Percentiles rank a stretch among this genome's conserved stretches.
These are phyloP conservation scores for Botrytis fabae DNA, from an alignment of 2,329 filamentous ascomycete species.

Conservation along the genomic window DNA sequence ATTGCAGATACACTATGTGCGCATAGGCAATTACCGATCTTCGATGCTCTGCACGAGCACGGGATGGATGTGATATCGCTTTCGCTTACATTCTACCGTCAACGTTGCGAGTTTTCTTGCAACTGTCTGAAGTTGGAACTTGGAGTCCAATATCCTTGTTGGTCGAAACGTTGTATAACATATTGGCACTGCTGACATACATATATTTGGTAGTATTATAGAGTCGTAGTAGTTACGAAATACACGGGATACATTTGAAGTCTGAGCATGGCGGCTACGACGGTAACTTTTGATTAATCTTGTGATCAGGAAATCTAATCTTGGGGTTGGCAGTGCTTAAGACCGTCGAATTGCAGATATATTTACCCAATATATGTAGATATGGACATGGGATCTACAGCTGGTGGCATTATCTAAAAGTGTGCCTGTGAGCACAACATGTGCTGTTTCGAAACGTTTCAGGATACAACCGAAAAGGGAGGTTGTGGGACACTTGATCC, in stretches of 20 bases:
- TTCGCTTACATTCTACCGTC: neutral
- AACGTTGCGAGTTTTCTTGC: neutral
- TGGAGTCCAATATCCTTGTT: neutral
- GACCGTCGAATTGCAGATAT: neutral
- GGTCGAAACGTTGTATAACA: neutral
- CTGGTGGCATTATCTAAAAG: neutral
- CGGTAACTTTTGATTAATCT: neutral
- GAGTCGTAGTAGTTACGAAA: neutral
- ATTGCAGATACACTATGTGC: neutral
- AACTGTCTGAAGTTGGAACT: neutral
- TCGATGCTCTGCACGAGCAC: neutral
- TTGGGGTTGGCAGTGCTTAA: constrained; percentile 5
- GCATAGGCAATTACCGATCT: neutral
- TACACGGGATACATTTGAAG: neutral
- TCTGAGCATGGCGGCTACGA: neutral
- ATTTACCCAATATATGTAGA: neutral
- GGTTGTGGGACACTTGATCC: neutral
- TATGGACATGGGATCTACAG: neutral
- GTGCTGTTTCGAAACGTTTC: constrained; percentile 14
- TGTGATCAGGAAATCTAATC: neutral
- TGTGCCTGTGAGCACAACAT: neutral
- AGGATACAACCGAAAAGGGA: neutral
- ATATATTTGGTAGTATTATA: neutral
- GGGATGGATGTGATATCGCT: neutral
- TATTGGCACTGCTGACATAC: constrained; percentile 10